Evolutionary conservation across 345 rosid species (phyloP), one percentile per base, ranked within the genome.

Genomic region (Odontarrhena argentea): DNA sequence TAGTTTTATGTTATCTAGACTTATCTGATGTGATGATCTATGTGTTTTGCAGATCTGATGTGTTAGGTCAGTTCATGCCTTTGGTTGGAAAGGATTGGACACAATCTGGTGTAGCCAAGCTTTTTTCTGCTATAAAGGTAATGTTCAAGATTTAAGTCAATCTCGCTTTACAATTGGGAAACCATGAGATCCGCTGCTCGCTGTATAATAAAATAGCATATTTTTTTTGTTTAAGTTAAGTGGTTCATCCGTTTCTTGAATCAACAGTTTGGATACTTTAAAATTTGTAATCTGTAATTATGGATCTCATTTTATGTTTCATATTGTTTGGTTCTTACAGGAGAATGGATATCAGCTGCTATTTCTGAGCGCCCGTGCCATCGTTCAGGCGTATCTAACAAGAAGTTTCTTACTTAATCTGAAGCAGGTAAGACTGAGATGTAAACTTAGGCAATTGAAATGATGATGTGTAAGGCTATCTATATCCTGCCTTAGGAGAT

Each of bases 81-180:
- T 79, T 92, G 80, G 91, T 92, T 70, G 98, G 98, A 68, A 89
- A 83, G 73, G 98, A 92, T 72, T 92, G 98, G 98, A 83, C 98
- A 36, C 98, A 92, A 68, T 87, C 95, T 65, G 98, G 98, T 55
- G 98, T 92, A 45, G 92, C 98, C 70, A 85, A 78, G 75, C 96
- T 92, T 68, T 92, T 92, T 68, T 89, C 84, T 38, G 98, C 96
- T 14, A 92, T 92, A 62, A 83, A 92, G 96, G 98, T 88, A 59
- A 56, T 63, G 12, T 41, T 49, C 46, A 54, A 41, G 15, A 37
- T 15, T 60, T 3, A 66, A 52, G 51, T n/a, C 68, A 38, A 42
- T 74, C 26, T 67, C 1, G 36, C 66, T 52, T 67, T 45, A 45
- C 4, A 6, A 0, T 45, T 50, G 14, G 35, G 1, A 49, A 63